Conservation (phyloP, 805 yeast genomes). For the Sungouiella thailandica region DNA sequence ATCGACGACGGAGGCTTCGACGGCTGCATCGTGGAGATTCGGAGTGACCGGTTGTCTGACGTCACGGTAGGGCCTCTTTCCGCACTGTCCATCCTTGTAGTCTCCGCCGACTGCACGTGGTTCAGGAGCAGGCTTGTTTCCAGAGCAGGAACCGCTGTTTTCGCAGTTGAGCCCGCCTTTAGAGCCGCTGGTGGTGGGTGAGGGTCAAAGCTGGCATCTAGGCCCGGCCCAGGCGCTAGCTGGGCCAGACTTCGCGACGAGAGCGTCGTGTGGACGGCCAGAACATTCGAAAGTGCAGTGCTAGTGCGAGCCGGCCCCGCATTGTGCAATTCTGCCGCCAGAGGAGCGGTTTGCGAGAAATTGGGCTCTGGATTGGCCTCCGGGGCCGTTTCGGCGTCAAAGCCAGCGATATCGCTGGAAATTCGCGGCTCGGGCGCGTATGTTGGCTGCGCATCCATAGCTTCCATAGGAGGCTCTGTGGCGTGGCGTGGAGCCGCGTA, state of each 20-base stretch:
- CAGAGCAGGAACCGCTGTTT: too few relatives aligned
- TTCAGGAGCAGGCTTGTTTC: background rate
- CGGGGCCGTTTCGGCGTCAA: background rate
- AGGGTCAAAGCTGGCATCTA: background rate
- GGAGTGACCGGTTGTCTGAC: constrained; percentile 30
- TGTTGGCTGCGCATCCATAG: constrained; percentile 8
- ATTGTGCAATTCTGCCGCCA: background rate
- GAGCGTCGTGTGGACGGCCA: background rate
- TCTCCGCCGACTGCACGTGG: background rate
- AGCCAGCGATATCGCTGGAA: background rate
- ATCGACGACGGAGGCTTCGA: constrained; percentile 18
- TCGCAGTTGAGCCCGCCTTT: too few relatives aligned
- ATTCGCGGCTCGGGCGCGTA: background rate
- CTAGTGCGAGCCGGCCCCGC: background rate
- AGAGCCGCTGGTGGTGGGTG: background rate
- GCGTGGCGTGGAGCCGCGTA: constrained; percentile 11
- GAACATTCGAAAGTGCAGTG: background rate
- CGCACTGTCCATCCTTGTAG: background rate
- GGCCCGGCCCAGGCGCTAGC: background rate
- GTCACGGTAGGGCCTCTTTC: constrained; percentile 19
- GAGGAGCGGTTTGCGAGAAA: background rate
- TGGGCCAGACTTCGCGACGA: background rate
- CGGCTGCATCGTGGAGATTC: constrained; percentile 22
- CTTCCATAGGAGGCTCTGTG: constrained; percentile 2
- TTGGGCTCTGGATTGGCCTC: background rate